Conservation (phyloP, 1,284 basidiomycete species). For the Puccinia triticina region DNA sequence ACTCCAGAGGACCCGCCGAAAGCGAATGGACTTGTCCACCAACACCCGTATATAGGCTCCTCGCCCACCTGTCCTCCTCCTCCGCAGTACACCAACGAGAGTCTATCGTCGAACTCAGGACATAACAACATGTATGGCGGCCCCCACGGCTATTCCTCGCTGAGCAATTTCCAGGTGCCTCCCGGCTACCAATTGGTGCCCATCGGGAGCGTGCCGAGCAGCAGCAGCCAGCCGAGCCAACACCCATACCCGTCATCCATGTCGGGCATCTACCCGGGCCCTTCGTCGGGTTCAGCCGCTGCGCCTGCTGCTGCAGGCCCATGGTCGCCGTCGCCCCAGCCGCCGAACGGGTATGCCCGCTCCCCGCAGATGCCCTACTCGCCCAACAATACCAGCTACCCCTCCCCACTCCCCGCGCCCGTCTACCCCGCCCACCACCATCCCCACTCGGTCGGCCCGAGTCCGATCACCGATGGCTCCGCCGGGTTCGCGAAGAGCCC, state of each 20-base stretch:
- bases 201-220: conserved; percentile 32
- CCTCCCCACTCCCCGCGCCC: background rate
- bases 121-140: conserved; percentile 4
- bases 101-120: background rate
- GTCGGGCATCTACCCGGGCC: conserved; percentile 30
- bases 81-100: conserved; percentile 2
- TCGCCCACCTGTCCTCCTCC: background rate
- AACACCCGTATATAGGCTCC: conserved; percentile 16
- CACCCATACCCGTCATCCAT: conserved; percentile 11
- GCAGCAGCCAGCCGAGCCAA: background rate
- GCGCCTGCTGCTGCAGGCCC: conserved; percentile 25
- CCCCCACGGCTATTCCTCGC: conserved; percentile 38
- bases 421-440: conserved; percentile 13
- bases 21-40: conserved; percentile 28
- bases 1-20: conserved; percentile 29
- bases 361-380: conserved; percentile 43
- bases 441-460: background rate
- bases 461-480: conserved; percentile 1
- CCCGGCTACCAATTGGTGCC: conserved; percentile 51
- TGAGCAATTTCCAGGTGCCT: conserved; percentile 41
- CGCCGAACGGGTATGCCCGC: conserved; percentile 42
- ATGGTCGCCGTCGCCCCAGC: conserved; percentile 44
- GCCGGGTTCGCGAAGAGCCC: conserved; percentile 43
- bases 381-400: conserved; percentile 35
- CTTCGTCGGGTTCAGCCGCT: too few relatives aligned